A percentile compares a stretch with the other conserved stretches of the same genome.
Conservation (phyloP, 139 green algal species). For the Tetraselmis striata region DNA sequence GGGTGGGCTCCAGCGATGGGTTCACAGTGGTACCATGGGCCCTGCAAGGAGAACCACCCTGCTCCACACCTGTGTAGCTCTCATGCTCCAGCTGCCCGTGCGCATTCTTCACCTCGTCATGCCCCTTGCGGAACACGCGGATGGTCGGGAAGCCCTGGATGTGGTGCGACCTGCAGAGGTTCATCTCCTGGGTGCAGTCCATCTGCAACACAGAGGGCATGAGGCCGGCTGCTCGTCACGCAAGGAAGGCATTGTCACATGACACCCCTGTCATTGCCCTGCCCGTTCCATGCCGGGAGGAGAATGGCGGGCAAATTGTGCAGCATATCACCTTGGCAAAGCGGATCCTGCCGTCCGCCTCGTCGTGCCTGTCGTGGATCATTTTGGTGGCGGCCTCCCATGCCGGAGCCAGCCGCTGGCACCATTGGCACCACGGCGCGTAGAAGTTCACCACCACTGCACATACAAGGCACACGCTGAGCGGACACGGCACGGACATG, state of each 20-base stretch:
- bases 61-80: slow-evolving; percentile 52
- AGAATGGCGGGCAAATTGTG: not conserved
- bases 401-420: slow-evolving; percentile 84
- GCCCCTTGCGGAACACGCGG: slow-evolving; percentile 82
- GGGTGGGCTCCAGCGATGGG: too few species aligned
- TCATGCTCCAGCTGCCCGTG: slow-evolving; percentile 56
- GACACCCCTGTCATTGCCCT: not conserved
- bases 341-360: slow-evolving; percentile 75
- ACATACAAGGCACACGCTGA: too few species aligned
- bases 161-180: slow-evolving; percentile 77
- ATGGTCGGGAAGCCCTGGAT: slow-evolving; percentile 92
- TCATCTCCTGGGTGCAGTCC: slow-evolving; percentile 79
- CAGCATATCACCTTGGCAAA: slow-evolving; percentile 75
- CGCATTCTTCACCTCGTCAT: slow-evolving; percentile 62
- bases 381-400: slow-evolving; percentile 86
- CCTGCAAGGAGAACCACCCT: too few species aligned
- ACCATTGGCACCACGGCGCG: slow-evolving; percentile 96
- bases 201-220: too few species aligned
- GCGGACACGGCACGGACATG: too few species aligned
- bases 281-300: not conserved
- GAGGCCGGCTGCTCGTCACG: too few species aligned
- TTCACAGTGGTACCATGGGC: too few species aligned
- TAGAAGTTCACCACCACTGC: slow-evolving; percentile 89
- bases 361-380: slow-evolving; percentile 81
- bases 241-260: not conserved